Base-by-base conservation (phyloP, 805 yeast species). In the Clavispora phyllophila region DNA sequence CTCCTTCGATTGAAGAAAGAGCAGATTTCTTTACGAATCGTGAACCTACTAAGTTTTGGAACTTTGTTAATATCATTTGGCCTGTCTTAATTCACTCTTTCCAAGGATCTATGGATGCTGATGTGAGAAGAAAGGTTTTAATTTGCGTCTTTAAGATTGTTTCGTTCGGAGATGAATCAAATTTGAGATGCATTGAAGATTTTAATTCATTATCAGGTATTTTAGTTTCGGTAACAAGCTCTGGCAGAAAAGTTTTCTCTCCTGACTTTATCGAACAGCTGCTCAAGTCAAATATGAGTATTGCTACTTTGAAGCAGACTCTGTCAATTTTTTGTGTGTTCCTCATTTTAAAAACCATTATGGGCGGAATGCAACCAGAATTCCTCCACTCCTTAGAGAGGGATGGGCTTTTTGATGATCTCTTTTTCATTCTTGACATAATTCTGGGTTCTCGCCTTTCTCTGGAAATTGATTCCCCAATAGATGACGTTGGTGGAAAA, bases 351-450 rank as follows among this genome's bases (percentile, higher is more conserved):
- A 63, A 69, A 8, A 46, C 59, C 2, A 56, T 86, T 39, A 61
- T 79, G 0, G 58, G 60, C 5, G 68, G 72, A 35, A 62, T 73
- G 14, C 73, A 82, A 0, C 63, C 61, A 1, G 45, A 59, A 1
- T 81, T 76, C 43, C 54, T 79, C 5, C 53, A 58, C 0, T 70
- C 67, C 8, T 77, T 87, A 47, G 83, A 77, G 51, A 73, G 85
- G 42, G 95, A 87, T 53, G 96, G 96, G 0, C 60, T 84, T n/a
- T 57, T 82, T 4, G 61, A 72, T 14, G 87, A 82, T 54, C 66
- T 75, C 9, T 49, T 62, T 1, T 45, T 54, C 0, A 60, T 79
- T 3, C 41, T 64, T 9, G 62, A 60, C 36, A 45, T 52, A 15
- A 4, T 15, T 7, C 15, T 13, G 9, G 9, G 4, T 9, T 29